Base-by-base conservation (phyloP, 805 yeast genomes). In the Suhomyces canberraensis region DNA sequence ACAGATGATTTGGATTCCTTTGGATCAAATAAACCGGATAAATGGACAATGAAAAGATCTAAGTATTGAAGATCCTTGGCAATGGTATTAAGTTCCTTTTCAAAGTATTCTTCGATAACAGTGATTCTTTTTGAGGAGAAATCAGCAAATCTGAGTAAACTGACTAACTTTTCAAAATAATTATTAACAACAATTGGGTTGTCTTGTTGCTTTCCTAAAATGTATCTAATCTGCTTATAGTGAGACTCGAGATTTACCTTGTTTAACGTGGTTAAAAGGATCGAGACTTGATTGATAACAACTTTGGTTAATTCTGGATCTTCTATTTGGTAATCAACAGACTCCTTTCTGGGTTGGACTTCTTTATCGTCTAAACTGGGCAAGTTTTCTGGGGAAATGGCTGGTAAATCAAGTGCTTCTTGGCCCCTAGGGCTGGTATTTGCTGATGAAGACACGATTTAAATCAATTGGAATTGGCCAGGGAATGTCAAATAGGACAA, bases 201-300 rank as follows among this genome's bases (percentile, higher is more conserved):
- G 24, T 42, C 29, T 25, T 33, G 30, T n/a, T 43, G 41, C 21
- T 60, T 60, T 9, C 52, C 58, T 37, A 75, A 51, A 19, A 81
- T 68, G 45, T 61, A 64, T 38, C 68, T 64, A 50, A 79, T 76
- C 51, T 79, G 76, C 26, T 52, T 47, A 33, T 56, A 51, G 18
- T 70, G 61, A 15, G 58, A 41, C 16, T 58, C 60, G 51, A 71
- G 65, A 54, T 70, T 72, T 16, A 58, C 56, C 16, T 58, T 57
- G 21, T 64, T 54, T 42, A 72, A 58, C 16, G 75, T 69, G 25
- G 75, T 61, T 33, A 73, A 60, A 33, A 79, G 58, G 33, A 80
- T 64, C 14, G 75, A 66, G 28, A 81, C 51, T 56, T 81, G 87
- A 24, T 78, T 71, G 40, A 70, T 51, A 30, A 71, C 58, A 35